Base-by-base conservation (phyloP, 1,284 basidiomycete species). In the Polyporus tsugae region DNA sequence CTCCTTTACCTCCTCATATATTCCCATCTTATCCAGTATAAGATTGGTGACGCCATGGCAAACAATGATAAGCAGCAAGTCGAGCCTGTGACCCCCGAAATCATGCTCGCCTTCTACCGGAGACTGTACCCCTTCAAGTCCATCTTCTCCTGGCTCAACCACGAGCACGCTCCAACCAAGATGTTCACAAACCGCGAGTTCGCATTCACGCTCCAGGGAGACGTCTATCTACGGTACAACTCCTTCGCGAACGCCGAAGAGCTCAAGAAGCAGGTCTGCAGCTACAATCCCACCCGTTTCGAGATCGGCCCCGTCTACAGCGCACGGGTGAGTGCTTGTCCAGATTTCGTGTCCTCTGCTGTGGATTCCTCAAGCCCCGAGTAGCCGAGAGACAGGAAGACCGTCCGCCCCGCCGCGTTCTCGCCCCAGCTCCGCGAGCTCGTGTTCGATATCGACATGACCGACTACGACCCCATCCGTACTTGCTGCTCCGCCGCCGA, bases 381-480 rank as follows among this genome's bases (percentile, higher is more conserved):
- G 29, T 29, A 96, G 94, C 97, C 97, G 6, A 88, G 91, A 76
- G 97, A 99, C 83, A 93, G 91, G 76, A 98, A 97, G 78, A 94
- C 94, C 0, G 84, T 97, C 46, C 89, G 92, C 2, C 85, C 93
- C 6, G 86, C 89, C 7, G 89, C 89, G 2, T 92, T 99, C 76
- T 86, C 87, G 61, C 96, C 97, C 0, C 81, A 90, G 35, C 88
- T 90, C 69, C 93, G 98, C 71, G 97, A 99, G 80, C 91, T 99
- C 39, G 98, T 99, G 0, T 98, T 99, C 78, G 98, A 99, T 90
- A 98, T 99, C 78, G 97, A 99, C 81, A 98, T 99, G 97, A 98
- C 97, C 19, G 97, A 99, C 82, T 99, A 99, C 82, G 98, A 99
- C 80, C 87, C 92, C 68, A 90, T 99, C 76, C 91, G 98, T 63